These are phyloP conservation scores for Fusarium sp. DNA, from an alignment of 2,329 filamentous ascomycete species.

Conservation along the genomic window DNA sequence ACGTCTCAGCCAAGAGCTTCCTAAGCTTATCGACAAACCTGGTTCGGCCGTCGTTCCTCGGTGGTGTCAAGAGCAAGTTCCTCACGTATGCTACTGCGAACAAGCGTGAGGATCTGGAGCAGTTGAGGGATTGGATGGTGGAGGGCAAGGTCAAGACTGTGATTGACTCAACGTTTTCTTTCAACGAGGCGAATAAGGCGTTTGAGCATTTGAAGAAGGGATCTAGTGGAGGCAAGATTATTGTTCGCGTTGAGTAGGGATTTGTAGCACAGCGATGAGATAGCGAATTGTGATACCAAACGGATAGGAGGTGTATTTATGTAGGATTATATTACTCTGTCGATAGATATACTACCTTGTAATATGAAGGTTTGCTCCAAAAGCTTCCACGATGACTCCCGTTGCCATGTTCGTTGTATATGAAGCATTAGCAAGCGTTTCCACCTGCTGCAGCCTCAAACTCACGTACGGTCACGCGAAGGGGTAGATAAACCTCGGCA, in stretches of 20 bases:
- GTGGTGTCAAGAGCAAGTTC: constrained; percentile 60
- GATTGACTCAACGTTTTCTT: constrained; percentile 69
- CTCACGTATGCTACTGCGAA: constrained; percentile 58
- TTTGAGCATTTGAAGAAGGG: constrained; percentile 72
- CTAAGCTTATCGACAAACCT: constrained; percentile 46
- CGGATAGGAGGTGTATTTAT: not conserved
- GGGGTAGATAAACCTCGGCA: not conserved
- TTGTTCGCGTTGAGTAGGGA: constrained; percentile 53
- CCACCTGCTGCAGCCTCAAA: not conserved
- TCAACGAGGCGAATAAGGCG: constrained; percentile 70
- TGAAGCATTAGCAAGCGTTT: not conserved
- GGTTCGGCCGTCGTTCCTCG: constrained; percentile 54
- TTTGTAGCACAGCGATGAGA: constrained; percentile 1
- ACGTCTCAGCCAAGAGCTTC: constrained; percentile 48
- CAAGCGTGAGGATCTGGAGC: constrained; percentile 61
- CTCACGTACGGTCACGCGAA: not conserved
- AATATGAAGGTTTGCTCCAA: not conserved
- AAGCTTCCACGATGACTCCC: not conserved
- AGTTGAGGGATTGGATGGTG: constrained; percentile 68
- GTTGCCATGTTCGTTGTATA: no score
- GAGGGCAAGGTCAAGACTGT: constrained; percentile 71
- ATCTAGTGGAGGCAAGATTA: constrained; percentile 73
- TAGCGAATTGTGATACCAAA: constrained; percentile 26
- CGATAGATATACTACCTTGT: constrained; percentile 1
- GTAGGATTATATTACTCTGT: not conserved